Conservation (phyloP, 1,284 basidiomycete species). For the Ceratorhiza oryzae-sativae region DNA sequence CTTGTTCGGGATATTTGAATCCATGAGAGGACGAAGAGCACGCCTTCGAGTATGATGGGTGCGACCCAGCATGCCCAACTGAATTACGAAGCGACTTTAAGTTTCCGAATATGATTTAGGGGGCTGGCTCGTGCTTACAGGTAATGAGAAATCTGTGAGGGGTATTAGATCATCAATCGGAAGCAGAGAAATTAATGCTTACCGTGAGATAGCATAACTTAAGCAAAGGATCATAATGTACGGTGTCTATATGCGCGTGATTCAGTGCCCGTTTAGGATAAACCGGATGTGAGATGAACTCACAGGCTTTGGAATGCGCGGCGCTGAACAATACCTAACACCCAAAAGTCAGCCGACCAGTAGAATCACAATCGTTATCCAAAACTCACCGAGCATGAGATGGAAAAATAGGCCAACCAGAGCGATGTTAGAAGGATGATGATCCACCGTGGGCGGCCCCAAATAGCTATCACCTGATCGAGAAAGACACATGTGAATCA, state of each 20-base stretch:
- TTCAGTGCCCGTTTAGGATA: not conserved
- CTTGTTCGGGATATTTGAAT: constrained; percentile 31
- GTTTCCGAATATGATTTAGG: not conserved
- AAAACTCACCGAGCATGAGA: constrained; percentile 9
- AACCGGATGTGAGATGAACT: not conserved
- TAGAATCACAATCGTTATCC: not conserved
- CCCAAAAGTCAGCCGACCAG: not conserved
- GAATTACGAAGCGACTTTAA: not conserved
- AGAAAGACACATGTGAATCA: not conserved
- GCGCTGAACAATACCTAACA: constrained; percentile 1
- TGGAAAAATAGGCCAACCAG: constrained; percentile 29
- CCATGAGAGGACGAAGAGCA: constrained; percentile 34
- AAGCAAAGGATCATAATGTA: constrained; percentile 33
- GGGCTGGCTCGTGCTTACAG: constrained; percentile 5
- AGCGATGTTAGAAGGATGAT: constrained; percentile 11
- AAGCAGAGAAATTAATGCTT: not conserved
- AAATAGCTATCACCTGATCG: constrained; percentile 32
- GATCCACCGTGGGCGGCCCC: constrained; percentile 32
- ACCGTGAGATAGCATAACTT: constrained; percentile 34
- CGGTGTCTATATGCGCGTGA: not conserved
- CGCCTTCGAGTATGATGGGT: constrained; percentile 35
- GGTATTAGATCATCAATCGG: not conserved
- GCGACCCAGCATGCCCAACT: constrained; percentile 38
- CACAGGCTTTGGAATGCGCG: not conserved
- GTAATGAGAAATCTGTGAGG: not conserved